These are phyloP conservation scores for Penicillium palitans DNA, from an alignment of 2,329 filamentous ascomycete species.

Conservation along the genomic window DNA sequence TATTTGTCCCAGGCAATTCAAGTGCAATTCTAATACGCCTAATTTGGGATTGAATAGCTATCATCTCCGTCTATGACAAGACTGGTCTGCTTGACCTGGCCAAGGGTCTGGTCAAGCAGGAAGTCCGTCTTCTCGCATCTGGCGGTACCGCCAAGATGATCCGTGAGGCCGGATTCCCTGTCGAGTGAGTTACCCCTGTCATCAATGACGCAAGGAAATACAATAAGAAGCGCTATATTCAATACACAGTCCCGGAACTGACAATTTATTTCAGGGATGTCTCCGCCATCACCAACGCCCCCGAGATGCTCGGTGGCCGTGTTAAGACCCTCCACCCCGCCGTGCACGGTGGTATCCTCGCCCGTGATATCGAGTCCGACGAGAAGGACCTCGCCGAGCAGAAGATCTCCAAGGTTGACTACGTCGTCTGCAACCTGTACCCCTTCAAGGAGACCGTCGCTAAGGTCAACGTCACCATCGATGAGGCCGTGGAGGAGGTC, in stretches of 20 bases:
- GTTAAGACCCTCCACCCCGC: conserved; percentile 97
- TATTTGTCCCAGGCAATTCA: conserved; percentile 18
- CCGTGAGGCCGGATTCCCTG: conserved; percentile 89
- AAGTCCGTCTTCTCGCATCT: conserved; percentile 90
- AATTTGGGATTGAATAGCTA: conserved; percentile 55
- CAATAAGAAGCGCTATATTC: background rate
- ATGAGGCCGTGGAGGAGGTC: conserved; percentile 97
- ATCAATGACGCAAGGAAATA: background rate
- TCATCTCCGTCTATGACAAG: conserved; percentile 98
- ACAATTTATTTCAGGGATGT: conserved; percentile 67
- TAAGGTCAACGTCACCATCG: conserved; percentile 94
- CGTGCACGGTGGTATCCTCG: conserved; percentile 81
- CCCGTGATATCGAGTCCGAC: conserved; percentile 89
- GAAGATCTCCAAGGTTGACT: conserved; percentile 94
- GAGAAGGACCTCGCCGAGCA: conserved; percentile 95
- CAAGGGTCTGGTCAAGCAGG: conserved; percentile 83
- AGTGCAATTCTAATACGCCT: conserved; percentile 15
- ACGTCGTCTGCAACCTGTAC: conserved; percentile 97
- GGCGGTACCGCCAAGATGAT: conserved; percentile 96
- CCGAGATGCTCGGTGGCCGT: conserved; percentile 90
- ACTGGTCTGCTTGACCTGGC: conserved; percentile 90
- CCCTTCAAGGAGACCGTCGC: conserved; percentile 98
- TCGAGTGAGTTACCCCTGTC: conserved; percentile 66
- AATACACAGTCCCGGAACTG: background rate
- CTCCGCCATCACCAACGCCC: conserved; percentile 92